Base-by-base conservation (phyloP, 1,139 yeast genomes). In the Maudiozyma humilis region DNA sequence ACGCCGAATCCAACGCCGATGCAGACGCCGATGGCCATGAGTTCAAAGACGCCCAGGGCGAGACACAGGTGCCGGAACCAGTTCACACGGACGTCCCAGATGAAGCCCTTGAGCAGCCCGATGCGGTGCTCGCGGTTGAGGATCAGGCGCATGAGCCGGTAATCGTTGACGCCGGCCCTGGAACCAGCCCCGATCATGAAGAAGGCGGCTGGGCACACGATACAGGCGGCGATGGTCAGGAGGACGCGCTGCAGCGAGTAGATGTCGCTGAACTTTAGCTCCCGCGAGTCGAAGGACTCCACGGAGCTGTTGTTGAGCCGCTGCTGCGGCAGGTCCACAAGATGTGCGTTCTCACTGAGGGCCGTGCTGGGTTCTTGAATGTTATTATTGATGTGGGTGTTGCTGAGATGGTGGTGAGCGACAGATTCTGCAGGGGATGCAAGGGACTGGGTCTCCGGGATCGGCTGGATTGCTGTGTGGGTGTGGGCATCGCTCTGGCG, bases 1-100 rank as follows among this genome's bases (percentile, higher is more conserved):
- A 65, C 66, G 13, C 68, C 69, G 46, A 66, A 59, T 2, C 66
- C 66, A 23, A 59, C 52, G 36, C 60, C 62, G 15, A 64, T 54
- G 50, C 64, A 55, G 1, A 61, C 67, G 14, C 59, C 37, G 5
- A 51, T 44, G 6, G 45, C 37, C 14, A 53, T 7, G 14, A 46
- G 12, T 33, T 58, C 61, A 2, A 46, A 8, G 4, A 45, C 29
- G 4, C 62, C 61, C 12, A 56, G 16, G 5, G 45, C 4, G 4
- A 56, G 20, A 33, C 55, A 49, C 18, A 51, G 13, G 4, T 35
- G 44, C 15, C 59, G 40, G 36, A 58, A 47, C 61, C 62, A 55
- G 17, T 38, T 34, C 12, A 58, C 42, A 36, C 54, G 54, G 13
- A 57, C 46, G 20, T 57, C 56, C 61, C 60, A 55, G 2, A 53